Conservation (phyloP, 1,284 basidiomycete genomes). For the Trichosporon coremiiforme region DNA sequence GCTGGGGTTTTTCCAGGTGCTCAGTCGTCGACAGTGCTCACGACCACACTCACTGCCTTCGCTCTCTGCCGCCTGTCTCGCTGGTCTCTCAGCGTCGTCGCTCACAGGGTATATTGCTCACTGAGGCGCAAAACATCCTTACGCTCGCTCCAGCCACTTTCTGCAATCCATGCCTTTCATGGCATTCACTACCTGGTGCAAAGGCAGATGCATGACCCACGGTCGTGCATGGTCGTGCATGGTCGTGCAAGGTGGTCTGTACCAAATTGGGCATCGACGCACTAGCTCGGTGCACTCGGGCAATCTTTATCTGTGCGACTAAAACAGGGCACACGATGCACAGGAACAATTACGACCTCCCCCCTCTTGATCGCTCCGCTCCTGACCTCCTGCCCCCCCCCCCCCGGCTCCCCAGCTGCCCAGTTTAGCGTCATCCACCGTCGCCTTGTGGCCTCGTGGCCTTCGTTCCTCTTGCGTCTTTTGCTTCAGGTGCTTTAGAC, state of each 20-base stretch:
- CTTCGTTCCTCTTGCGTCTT: background rate
- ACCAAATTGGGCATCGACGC: background rate
- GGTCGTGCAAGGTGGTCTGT: background rate
- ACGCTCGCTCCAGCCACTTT: background rate
- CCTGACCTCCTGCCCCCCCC: background rate
- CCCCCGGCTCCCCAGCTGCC: background rate
- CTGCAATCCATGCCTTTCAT: background rate
- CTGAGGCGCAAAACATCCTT: background rate
- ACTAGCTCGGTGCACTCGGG: background rate
- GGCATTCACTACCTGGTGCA: too few species aligned
- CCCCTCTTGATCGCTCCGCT: constrained; percentile 2
- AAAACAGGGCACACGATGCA: constrained; percentile 12
- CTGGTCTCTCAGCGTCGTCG: background rate
- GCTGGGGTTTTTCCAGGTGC: constrained; percentile 10
- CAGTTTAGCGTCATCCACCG: background rate
- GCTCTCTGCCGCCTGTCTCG: background rate
- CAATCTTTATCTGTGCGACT: constrained; percentile 11
- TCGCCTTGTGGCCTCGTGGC: background rate
- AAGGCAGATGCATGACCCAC: too few species aligned
- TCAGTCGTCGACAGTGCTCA: background rate
- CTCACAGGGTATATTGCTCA: background rate
- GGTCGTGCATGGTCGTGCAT: background rate
- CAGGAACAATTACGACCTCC: constrained; percentile 2
- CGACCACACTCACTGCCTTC: background rate
- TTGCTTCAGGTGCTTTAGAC: background rate